Base-by-base conservation (phyloP, 768 basidiomycete species). In the Dentipellis fragilis region DNA sequence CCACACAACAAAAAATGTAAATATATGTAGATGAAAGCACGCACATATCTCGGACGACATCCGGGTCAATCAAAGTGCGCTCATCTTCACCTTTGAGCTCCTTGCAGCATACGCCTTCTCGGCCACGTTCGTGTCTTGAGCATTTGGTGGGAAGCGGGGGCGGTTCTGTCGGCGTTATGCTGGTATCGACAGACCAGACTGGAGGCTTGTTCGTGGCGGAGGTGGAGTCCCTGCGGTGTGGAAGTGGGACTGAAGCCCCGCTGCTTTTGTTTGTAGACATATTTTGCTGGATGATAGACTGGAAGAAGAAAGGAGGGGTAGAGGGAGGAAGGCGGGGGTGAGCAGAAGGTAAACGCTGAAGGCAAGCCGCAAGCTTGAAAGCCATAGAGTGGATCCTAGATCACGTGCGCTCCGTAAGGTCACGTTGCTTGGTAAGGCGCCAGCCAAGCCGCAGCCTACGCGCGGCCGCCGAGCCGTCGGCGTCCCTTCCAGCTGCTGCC, bases 11-110 rank as follows among this genome's bases (percentile, higher is more conserved):
- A 14, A 23, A 46, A 56, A 52, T 0, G 23, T 17, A 34, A 5
- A 45, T 16, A 14, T 49, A 21, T 10, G 12, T 23, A 48, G 29
- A 38, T 7, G 49, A 16, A 16, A 29, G 40, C 3, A 72, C 87
- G 67, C 65, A 92, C 90, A 91, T 81, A 60, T 94, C 92, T 8
- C 91, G 83, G 17, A 95, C 79, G 49, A 94, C 72, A 59, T 94
- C 92, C 0, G 93, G 93, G 66, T 95, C 81, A 38, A 95, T 73
- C 38, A 96, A 78, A 0, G 80, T 85, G 22, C 92, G 79, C 57
- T 92, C 84, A 49, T 92, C 89, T 11, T 84, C 80, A 51, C 73
- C 80, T 65, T 83, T 90, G 57, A 95, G 80, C 54, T 93, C 89
- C 64, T 90, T 87, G 74, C 93, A 96, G 71, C 93, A 95, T 4